Evolutionary conservation across 2,329 filamentous ascomycete genomes (phyloP).

Genomic region (Trichoderma guizhouense): DNA sequence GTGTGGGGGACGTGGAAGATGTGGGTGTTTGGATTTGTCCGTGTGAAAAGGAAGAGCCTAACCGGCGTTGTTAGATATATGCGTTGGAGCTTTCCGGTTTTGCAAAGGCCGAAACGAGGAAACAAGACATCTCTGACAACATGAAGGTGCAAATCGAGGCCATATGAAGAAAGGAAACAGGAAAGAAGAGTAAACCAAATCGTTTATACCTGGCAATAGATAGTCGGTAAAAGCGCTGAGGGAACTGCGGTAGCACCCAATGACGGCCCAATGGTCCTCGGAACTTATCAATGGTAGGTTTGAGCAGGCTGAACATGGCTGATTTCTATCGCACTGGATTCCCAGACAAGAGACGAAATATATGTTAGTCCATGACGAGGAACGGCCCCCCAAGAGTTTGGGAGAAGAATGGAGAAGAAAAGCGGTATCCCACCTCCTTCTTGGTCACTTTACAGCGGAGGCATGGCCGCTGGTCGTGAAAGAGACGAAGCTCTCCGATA

Average conservation of each 20-base stretch:
- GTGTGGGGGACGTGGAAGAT: slow-evolving; percentile 49
- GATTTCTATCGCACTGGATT: slow-evolving; percentile 49
- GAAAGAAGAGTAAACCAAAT: slow-evolving; percentile 17
- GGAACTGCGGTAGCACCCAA: slow-evolving; percentile 52
- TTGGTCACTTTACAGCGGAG: slow-evolving; percentile 49
- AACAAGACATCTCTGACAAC: background rate
- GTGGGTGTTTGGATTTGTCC: slow-evolving; percentile 43
- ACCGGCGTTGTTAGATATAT: slow-evolving; percentile 23
- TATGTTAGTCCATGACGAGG: background rate
- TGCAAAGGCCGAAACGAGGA: background rate
- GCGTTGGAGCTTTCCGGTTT: background rate
- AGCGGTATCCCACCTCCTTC: slow-evolving; percentile 39
- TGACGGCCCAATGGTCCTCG: slow-evolving; percentile 45
- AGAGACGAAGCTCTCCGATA: slow-evolving; percentile 53
- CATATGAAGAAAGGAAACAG: background rate
- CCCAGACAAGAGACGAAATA: background rate
- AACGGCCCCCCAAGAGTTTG: background rate
- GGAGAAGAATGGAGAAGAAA: background rate
- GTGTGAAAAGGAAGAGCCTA: slow-evolving; percentile 31
- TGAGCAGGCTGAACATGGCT: slow-evolving; percentile 47
- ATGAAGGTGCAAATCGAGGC: background rate
- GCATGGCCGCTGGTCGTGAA: slow-evolving; percentile 47
- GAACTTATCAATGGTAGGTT: slow-evolving; percentile 36
- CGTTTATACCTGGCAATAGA: slow-evolving; percentile 46
- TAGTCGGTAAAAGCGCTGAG: slow-evolving; percentile 46